phyloP scores from a whole-genome alignment of 1,284 basidiomycete species.

The Anthracocystis walkeri region DNA sequence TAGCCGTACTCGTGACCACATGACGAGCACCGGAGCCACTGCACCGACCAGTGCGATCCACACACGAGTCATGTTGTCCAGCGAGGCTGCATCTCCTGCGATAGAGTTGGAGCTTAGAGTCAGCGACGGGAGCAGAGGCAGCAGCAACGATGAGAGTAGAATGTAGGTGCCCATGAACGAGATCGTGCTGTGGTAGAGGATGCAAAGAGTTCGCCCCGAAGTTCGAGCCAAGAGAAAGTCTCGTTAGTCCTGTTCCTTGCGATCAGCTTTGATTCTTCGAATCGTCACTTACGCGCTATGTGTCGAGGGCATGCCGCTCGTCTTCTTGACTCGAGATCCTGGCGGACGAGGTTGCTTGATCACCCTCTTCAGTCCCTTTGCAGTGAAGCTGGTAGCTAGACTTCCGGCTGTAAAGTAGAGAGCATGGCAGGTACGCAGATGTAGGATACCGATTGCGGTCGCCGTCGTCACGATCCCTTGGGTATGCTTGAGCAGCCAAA shows the following conservation, averaged over 20 bases:
- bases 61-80: conserved; percentile 26
- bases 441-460: conserved; percentile 49
- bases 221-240: not conserved
- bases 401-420: conserved; percentile 44
- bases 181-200: conserved; percentile 31
- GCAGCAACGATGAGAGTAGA: conserved; percentile 30
- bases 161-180: conserved; percentile 58
- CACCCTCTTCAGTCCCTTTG: conserved; percentile 53
- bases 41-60: conserved; percentile 38
- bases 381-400: conserved; percentile 50
- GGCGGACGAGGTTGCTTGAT: conserved; percentile 57
- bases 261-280: not conserved
- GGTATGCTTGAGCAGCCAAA: conserved; percentile 53
- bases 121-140: conserved; percentile 45
- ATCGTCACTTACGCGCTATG: conserved; percentile 42
- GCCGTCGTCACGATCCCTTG: conserved; percentile 54
- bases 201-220: not conserved
- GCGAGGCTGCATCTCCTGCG: not conserved
- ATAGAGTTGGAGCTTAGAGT: conserved; percentile 2
- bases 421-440: conserved; percentile 44
- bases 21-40: conserved; percentile 38
- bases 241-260: not conserved
- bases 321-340: conserved; percentile 50
- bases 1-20: conserved; percentile 54
- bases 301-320: conserved; percentile 57